These are phyloP conservation scores for Ceriops zippeliana DNA, from an alignment of 345 rosid species.

Conservation along the genomic window DNA sequence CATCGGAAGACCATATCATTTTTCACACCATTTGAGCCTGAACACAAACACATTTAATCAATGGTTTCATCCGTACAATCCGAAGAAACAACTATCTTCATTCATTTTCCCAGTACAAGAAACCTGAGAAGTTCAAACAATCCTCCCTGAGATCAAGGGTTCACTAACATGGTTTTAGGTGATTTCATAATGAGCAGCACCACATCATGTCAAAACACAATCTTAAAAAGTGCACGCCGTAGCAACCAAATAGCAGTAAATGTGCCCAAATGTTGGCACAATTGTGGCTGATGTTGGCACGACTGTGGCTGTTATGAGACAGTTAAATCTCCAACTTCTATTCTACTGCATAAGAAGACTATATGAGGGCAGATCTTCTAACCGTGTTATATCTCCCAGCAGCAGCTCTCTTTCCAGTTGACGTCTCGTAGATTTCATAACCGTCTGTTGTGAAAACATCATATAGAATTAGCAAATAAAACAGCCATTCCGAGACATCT, in stretches of 20 bases:
- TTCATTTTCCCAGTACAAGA: not conserved
- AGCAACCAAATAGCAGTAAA: constrained; percentile 3
- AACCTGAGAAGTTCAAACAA: constrained; percentile 7
- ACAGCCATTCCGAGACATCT: not conserved
- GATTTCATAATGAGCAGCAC: not conserved
- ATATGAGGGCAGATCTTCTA: constrained; percentile 86
- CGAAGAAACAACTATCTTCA: not conserved
- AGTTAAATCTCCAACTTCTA: constrained; percentile 10
- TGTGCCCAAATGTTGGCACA: constrained; percentile 8
- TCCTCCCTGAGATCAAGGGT: constrained; percentile 5
- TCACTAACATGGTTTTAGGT: not conserved
- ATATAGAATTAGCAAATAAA: not conserved
- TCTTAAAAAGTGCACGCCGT: not conserved
- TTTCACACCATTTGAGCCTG: not conserved
- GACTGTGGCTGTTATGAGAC: constrained; percentile 7
- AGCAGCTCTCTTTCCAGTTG: constrained; percentile 89
- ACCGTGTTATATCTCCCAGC: constrained; percentile 52
- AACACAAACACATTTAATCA: constrained; percentile 1
- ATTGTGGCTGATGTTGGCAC: constrained; percentile 8
- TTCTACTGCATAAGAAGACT: constrained; percentile 45
- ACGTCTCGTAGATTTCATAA: constrained; percentile 54
- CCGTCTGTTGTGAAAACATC: constrained; percentile 24
- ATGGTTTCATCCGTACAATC: constrained; percentile 7
- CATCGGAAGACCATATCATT: not conserved
- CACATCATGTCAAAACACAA: constrained; percentile 7